Conservation (phyloP, 305 asterid genomes). For the Rubia tinctorum region DNA sequence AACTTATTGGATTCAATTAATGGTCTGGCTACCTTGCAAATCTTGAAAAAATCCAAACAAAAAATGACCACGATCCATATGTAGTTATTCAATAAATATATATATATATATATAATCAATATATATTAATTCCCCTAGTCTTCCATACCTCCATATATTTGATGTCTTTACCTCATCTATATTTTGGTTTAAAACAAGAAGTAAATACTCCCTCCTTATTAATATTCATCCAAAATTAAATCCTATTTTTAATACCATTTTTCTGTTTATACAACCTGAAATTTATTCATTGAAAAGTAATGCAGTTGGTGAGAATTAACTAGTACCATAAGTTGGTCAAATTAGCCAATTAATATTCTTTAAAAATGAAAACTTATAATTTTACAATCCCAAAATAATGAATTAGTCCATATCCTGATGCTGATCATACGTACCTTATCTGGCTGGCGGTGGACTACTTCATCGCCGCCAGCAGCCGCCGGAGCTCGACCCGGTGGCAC, state of each 20-base stretch:
- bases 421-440: constrained; percentile 20
- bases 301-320: background rate
- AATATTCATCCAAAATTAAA: too few species aligned
- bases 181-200: background rate
- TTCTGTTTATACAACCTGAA: background rate
- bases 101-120: background rate
- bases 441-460: background rate
- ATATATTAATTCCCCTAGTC: background rate
- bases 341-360: background rate
- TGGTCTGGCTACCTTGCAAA: background rate
- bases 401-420: background rate
- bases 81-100: background rate
- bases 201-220: too few species aligned
- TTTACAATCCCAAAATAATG: background rate
- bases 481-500: background rate
- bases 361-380: background rate
- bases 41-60: background rate
- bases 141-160: background rate
- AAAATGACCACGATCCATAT: background rate
- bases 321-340: background rate
- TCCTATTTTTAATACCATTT: background rate
- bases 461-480: background rate
- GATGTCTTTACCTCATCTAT: background rate
- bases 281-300: background rate
- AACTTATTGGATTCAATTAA: background rate